Conservation (phyloP, 2,329 filamentous ascomycete species). For the Pseudogymnoascus destructans region DNA sequence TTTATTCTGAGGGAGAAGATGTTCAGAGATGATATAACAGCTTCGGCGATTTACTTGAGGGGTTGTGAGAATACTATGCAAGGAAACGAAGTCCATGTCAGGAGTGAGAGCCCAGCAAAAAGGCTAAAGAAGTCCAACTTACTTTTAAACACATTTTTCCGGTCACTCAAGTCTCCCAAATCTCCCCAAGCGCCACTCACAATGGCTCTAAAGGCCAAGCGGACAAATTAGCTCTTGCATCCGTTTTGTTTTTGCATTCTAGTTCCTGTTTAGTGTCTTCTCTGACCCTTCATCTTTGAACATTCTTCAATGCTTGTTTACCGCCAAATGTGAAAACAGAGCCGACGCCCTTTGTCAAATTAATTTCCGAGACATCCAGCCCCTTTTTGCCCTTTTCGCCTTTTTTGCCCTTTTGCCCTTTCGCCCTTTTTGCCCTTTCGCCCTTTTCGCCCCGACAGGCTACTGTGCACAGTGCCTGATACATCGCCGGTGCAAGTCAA, state of each 20-base stretch:
- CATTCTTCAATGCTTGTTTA: not conserved
- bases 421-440: not conserved
- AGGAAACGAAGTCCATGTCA: not conserved
- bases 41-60: not conserved
- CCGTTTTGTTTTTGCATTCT: constrained; percentile 2
- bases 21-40: not conserved
- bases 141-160: constrained; percentile 6
- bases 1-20: not conserved
- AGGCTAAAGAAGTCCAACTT: constrained; percentile 5
- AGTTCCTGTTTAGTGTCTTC: not conserved
- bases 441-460: not conserved
- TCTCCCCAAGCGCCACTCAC: not conserved
- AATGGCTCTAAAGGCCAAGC: not conserved
- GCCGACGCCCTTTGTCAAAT: not conserved
- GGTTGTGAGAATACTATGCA: not conserved
- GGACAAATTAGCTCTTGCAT: not conserved
- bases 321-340: not conserved
- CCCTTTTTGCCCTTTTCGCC: constrained; percentile 1
- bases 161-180: not conserved
- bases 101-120: not conserved
- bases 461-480: not conserved
- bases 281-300: not conserved
- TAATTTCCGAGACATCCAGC: constrained; percentile 7
- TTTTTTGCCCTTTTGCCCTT: not conserved
- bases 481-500: not conserved